These are phyloP conservation scores for Phyllosticta paracitricarpa DNA, from an alignment of 2,329 filamentous ascomycete genomes.

Conservation along the genomic window DNA sequence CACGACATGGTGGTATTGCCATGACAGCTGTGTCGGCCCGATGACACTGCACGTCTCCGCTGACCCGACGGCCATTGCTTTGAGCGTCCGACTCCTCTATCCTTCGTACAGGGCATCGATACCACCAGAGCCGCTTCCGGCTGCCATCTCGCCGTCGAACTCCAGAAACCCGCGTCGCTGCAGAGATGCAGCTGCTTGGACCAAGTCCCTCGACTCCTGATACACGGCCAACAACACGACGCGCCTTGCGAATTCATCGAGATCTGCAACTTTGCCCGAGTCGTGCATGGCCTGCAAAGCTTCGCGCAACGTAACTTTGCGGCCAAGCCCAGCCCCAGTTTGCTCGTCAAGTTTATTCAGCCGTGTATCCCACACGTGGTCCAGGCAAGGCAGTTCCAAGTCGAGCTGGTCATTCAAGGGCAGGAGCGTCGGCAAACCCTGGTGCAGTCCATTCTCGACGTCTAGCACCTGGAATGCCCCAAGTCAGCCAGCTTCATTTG, in stretches of 20 bases:
- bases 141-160: not conserved
- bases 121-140: not conserved
- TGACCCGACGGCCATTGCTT: not conserved
- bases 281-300: not conserved
- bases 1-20: not conserved
- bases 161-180: not conserved
- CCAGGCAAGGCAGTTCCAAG: not conserved
- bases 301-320: not conserved
- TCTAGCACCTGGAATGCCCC: not conserved
- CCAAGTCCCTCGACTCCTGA: not conserved
- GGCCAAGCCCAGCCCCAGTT: not conserved
- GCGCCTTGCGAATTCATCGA: not conserved
- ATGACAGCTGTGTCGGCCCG: not conserved
- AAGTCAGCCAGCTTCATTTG: not conserved
- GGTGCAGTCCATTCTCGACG: not conserved
- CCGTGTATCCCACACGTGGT: not conserved
- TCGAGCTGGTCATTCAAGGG: not conserved
- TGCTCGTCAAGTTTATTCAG: not conserved
- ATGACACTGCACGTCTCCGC: not conserved
- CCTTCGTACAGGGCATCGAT: not conserved
- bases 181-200: slow-evolving; percentile 1
- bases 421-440: not conserved
- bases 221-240: not conserved
- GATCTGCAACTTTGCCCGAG: not conserved
- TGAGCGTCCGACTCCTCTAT: not conserved